These are phyloP conservation scores for Trichoderma citrinoviride DNA, from an alignment of 2,329 filamentous ascomycete genomes.

Conservation along the genomic window DNA sequence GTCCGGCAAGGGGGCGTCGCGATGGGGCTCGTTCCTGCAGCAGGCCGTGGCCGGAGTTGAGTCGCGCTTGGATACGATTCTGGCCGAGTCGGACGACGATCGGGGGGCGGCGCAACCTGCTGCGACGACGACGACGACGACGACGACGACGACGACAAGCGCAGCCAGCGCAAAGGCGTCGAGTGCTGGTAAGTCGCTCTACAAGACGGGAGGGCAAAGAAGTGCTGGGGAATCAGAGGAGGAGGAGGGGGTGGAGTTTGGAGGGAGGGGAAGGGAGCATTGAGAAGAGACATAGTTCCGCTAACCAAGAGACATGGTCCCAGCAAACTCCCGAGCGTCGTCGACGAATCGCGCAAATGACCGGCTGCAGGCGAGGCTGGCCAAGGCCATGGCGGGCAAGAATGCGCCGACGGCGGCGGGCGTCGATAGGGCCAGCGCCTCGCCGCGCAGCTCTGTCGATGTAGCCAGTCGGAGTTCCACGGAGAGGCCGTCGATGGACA, in stretches of 20 bases:
- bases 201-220: neutral
- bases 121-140: neutral
- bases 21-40: constrained; percentile 79
- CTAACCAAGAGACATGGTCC: neutral
- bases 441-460: constrained; percentile 41
- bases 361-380: constrained; percentile 82
- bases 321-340: constrained; percentile 59
- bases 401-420: constrained; percentile 35
- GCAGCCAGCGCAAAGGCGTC: constrained; percentile 1
- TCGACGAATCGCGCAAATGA: constrained; percentile 57
- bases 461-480: constrained; percentile 30
- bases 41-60: constrained; percentile 93
- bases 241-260: no score
- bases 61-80: constrained; percentile 85
- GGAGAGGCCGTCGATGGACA: constrained; percentile 33
- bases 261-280: neutral
- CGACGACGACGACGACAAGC: neutral
- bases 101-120: constrained; percentile 29
- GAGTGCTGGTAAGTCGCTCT: constrained; percentile 22
- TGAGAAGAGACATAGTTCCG: neutral
- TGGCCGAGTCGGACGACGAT: constrained; percentile 65
- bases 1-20: constrained; percentile 45
- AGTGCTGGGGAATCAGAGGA: neutral
- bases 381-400: constrained; percentile 79
- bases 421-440: constrained; percentile 45